These are phyloP conservation scores for Lodderomyces beijingensis DNA, from an alignment of 1,139 yeast species.

Conservation along the genomic window DNA sequence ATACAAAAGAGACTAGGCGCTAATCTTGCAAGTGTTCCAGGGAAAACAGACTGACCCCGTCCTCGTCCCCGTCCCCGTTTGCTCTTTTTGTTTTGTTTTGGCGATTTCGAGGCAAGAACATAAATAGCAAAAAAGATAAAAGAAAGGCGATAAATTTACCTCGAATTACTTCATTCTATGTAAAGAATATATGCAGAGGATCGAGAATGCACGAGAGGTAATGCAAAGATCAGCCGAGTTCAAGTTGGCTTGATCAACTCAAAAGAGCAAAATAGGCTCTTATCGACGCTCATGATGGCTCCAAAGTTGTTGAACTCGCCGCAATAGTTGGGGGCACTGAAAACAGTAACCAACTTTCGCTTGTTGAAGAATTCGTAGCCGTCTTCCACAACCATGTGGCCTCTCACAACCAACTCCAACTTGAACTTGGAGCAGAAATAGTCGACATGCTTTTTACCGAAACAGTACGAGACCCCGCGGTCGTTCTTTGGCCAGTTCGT, in stretches of 20 bases:
- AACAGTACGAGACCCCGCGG: slow-evolving; percentile 81
- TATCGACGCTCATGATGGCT: slow-evolving; percentile 83
- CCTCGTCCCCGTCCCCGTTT: too few species aligned
- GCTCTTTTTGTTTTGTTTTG: too few species aligned
- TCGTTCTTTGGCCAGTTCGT: slow-evolving; percentile 78
- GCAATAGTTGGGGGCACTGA: slow-evolving; percentile 87
- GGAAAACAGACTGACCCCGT: too few species aligned
- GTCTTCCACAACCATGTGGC: slow-evolving; percentile 93
- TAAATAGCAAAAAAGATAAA: neutral
- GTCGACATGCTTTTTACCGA: slow-evolving; percentile 70
- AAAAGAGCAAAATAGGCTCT: slow-evolving; percentile 72
- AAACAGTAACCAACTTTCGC: slow-evolving; percentile 74
- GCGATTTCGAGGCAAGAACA: too few species aligned
- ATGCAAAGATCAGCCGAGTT: slow-evolving; percentile 1
- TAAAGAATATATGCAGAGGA: too few species aligned
- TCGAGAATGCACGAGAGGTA: neutral
- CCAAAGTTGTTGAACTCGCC: slow-evolving; percentile 92
- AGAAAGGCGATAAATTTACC: slow-evolving; percentile 1
- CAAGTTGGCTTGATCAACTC: slow-evolving; percentile 68
- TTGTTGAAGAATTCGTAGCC: slow-evolving; percentile 84
- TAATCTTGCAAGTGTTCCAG: too few species aligned
- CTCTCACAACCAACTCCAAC: slow-evolving; percentile 77
- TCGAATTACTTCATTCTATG: too few species aligned
- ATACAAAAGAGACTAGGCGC: too few species aligned
- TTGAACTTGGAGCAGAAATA: slow-evolving; percentile 65